Evolutionary conservation across 2,329 filamentous ascomycete genomes (phyloP).

Genomic region (Cladophialophora exuberans): DNA sequence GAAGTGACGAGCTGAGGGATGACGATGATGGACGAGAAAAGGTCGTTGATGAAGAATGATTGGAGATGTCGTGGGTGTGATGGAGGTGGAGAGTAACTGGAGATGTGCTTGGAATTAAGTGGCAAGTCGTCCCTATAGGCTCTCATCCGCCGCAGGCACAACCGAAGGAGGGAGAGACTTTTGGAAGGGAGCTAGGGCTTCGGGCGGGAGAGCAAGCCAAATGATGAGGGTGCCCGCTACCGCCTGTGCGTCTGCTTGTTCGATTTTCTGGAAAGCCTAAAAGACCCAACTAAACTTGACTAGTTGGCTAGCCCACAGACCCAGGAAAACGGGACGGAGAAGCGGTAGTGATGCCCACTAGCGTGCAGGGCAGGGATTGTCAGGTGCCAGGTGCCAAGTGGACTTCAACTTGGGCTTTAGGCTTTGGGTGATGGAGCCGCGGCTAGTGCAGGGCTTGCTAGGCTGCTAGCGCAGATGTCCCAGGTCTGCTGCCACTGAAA

Average conservation of each 20-base stretch:
- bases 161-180: conserved; percentile 19
- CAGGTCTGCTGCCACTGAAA: conserved; percentile 3
- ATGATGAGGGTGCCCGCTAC: conserved; percentile 1
- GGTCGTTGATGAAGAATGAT: conserved; percentile 34
- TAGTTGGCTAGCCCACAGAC: background rate
- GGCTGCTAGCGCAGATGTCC: conserved; percentile 1
- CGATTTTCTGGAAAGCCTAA: conserved; percentile 28
- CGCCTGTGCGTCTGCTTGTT: background rate
- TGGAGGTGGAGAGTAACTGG: conserved; percentile 29
- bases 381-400: conserved; percentile 26
- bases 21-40: conserved; percentile 32
- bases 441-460: too few relatives aligned
- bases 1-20: conserved; percentile 35
- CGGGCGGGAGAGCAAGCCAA: conserved; percentile 23
- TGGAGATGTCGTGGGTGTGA: conserved; percentile 25
- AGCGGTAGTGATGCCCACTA: conserved; percentile 20
- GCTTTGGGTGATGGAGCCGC: conserved; percentile 15
- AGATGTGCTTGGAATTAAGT: conserved; percentile 24
- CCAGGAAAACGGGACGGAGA: conserved; percentile 26
- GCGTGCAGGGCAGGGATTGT: conserved; percentile 23
- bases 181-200: conserved; percentile 25
- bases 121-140: conserved; percentile 23
- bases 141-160: conserved; percentile 26
- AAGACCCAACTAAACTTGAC: background rate
- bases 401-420: conserved; percentile 1